Conservation (phyloP, 495 filamentous ascomycete species). For the Tuber indicum region DNA sequence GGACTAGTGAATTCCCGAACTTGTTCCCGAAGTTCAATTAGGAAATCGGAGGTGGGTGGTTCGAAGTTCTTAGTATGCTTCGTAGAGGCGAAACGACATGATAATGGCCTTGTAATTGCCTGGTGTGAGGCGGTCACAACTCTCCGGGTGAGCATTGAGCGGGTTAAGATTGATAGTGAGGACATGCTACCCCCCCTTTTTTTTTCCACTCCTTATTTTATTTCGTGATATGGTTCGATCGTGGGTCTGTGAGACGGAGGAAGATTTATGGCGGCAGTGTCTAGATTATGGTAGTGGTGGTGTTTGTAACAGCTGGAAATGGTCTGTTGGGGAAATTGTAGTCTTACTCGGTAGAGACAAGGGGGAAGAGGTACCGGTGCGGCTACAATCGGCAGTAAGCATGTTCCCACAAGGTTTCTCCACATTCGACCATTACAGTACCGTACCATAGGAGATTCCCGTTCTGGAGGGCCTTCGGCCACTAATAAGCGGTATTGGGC, state of each 20-base stretch:
- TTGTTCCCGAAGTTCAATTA: constrained; percentile 76
- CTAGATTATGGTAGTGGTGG: background rate
- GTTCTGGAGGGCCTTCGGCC: too few relatives aligned
- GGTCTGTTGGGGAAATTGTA: background rate
- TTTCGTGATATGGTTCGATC: background rate
- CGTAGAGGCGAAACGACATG: constrained; percentile 54
- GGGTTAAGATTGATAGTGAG: constrained; percentile 18
- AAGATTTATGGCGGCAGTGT: background rate
- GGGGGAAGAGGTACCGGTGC: background rate
- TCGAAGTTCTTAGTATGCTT: constrained; percentile 83
- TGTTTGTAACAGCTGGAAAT: background rate
- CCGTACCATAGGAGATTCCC: background rate
- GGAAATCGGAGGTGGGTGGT: constrained; percentile 66
- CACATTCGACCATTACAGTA: background rate
- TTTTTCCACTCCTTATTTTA: background rate
- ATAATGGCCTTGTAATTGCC: constrained; percentile 10
- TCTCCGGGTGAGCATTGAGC: constrained; percentile 19
- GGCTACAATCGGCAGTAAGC: constrained; percentile 2
- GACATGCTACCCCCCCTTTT: background rate
- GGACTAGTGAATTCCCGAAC: constrained; percentile 83
- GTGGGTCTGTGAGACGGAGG: background rate
- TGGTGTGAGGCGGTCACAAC: background rate
- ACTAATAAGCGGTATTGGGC: background rate
- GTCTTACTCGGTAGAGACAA: background rate
- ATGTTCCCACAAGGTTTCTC: background rate